Evolutionary conservation across 345 rosid species (phyloP), one percentile per base, ranked within the genome.

Genomic region (Pseudoturritis turrita): DNA sequence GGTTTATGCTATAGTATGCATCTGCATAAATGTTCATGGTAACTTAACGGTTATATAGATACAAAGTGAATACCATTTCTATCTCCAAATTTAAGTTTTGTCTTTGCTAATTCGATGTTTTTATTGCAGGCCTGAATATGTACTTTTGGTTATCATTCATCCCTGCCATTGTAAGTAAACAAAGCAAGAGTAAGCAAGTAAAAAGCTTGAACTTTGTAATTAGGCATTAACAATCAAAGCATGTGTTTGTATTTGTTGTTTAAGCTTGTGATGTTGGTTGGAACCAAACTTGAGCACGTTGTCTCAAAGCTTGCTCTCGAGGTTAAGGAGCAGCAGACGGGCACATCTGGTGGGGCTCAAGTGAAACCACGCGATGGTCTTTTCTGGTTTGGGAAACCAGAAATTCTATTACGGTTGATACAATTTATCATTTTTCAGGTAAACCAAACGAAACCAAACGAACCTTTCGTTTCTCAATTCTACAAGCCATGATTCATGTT

Each of bases 91-190:
- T 3, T 19, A 41, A 40, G 47, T 6, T 57, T 59, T 68, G 11
- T 10, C 40, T 35, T 62, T 39, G 15, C 56, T 66, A 44, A 71
- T 51, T 31, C 9, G n/a, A 31, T 21, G 65, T 13, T 61, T n/a
- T 70, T 36, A 6, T 47, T 83, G 41, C 89, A 94, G 98, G 98
- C 26, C 65, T 89, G 68, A 90, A 94, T 79, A 76, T 89, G 64
- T 94, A 94, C 82, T 94, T 94, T 73, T 94, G 98, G 98, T 81
- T 94, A 33, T 90, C 98, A 17, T 94, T 94, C 85, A 85, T 86
- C 82, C 97, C 97, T 65, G 98, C 88, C 52, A 81, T 89, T 77
- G 98, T 89, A 80, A 87, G 97, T 81, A 73, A 41, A 71, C 12
- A 53, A 17, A 10, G 40, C 33, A 25, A 45, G 49, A 56, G 29